These are phyloP conservation scores for Oropetium thomaeum DNA, from an alignment of 176 grass and related monocot species.

Conservation along the genomic window DNA sequence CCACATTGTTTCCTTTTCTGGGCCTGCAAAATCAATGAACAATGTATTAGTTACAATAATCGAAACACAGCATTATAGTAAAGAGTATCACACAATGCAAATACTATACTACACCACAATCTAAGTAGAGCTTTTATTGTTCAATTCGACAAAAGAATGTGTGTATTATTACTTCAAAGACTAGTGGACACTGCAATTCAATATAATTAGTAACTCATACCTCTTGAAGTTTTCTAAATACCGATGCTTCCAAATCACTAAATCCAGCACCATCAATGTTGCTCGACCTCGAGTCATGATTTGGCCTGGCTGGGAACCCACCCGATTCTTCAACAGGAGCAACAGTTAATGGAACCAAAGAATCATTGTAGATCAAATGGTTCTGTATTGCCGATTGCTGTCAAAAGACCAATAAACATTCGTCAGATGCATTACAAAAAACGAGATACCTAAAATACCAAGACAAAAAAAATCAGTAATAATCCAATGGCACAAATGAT, in stretches of 20 bases:
- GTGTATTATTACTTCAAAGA: background rate
- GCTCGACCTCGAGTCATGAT: constrained; percentile 41
- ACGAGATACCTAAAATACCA: background rate
- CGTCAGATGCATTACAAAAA: background rate
- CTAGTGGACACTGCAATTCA: background rate
- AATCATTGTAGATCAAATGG: constrained; percentile 27
- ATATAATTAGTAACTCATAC: constrained; percentile 29
- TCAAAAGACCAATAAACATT: background rate
- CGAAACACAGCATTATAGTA: background rate
- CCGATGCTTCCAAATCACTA: constrained; percentile 75
- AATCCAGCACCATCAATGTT: constrained; percentile 77
- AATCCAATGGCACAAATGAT: background rate
- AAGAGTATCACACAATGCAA: background rate
- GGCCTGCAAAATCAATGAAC: constrained; percentile 31
- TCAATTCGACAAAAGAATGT: background rate
- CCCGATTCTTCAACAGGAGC: constrained; percentile 53
- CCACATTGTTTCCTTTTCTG: constrained; percentile 65
- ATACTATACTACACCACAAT: background rate
- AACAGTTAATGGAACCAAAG: constrained; percentile 64
- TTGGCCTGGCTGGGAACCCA: constrained; percentile 37
- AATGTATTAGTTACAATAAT: constrained; percentile 17
- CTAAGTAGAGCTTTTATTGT: background rate
- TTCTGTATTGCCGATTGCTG: constrained; percentile 53
- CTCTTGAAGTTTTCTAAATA: constrained; percentile 89
- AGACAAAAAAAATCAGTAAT: background rate